A percentile compares a stretch with the other conserved stretches of the same genome.
These are phyloP conservation scores for Boletus rubroflammeus DNA, from an alignment of 768 basidiomycete species.

Conservation along the genomic window DNA sequence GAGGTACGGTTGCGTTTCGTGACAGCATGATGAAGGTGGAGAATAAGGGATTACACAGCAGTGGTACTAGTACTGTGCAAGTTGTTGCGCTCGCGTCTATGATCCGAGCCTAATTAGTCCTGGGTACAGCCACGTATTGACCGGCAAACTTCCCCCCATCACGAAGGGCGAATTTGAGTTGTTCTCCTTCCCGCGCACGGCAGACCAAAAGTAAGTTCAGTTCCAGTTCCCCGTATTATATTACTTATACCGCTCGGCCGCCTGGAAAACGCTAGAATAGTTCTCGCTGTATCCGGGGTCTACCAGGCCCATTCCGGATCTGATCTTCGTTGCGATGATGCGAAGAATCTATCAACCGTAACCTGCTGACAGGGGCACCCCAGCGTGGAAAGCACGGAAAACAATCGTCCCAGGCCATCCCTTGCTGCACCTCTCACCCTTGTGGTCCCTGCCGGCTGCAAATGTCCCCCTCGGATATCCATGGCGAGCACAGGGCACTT, in stretches of 20 bases:
- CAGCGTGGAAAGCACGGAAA: constrained; percentile 26
- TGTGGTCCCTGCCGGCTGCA: constrained; percentile 4
- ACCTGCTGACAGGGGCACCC: constrained; percentile 27
- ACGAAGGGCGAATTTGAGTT: not conserved
- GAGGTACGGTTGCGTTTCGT: constrained; percentile 15
- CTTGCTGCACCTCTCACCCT: constrained; percentile 17
- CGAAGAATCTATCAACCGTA: constrained; percentile 8
- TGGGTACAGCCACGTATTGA: constrained; percentile 21
- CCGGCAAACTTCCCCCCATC: not conserved
- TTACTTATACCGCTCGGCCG: constrained; percentile 2
- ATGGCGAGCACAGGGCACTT: not conserved
- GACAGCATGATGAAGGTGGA: constrained; percentile 21
- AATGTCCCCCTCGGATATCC: constrained; percentile 20
- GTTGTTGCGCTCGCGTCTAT: too few relatives aligned
- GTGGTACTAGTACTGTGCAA: not conserved
- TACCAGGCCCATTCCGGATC: constrained; percentile 7
- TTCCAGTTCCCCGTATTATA: not conserved
- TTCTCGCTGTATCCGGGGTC: constrained; percentile 21
- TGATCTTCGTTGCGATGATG: constrained; percentile 29
- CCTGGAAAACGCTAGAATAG: not conserved
- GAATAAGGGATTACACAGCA: not conserved
- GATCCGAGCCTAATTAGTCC: constrained; percentile 2
- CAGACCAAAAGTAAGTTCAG: constrained; percentile 3
- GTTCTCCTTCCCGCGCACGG: not conserved
- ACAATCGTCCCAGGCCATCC: constrained; percentile 16